A percentile compares a stretch with the other conserved stretches of the same genome.
These are phyloP conservation scores for Cryptococcus hybrid DNA, from an alignment of 1,284 basidiomycete genomes.

Conservation along the genomic window DNA sequence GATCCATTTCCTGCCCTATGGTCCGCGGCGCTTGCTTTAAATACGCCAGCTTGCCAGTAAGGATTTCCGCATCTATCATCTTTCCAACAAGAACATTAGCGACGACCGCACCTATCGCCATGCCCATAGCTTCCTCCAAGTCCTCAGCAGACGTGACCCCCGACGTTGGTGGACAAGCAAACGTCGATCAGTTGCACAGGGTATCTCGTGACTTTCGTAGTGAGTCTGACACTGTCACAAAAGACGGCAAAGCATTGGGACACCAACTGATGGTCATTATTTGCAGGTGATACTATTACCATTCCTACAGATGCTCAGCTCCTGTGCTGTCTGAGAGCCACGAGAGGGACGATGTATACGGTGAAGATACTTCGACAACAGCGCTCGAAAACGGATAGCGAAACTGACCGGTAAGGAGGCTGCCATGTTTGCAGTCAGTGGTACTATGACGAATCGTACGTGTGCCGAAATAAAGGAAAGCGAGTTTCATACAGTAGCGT, in stretches of 20 bases:
- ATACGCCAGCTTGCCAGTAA: too few relatives aligned
- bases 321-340: conserved; percentile 51
- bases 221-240: conserved; percentile 25
- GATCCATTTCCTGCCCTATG: too few relatives aligned
- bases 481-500: too few relatives aligned
- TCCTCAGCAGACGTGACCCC: conserved; percentile 29
- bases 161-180: conserved; percentile 43
- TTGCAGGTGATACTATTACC: conserved; percentile 53
- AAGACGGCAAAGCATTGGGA: neutral
- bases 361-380: conserved; percentile 57
- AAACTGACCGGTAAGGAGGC: conserved; percentile 73
- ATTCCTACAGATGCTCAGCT: conserved; percentile 55
- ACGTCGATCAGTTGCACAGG: conserved; percentile 40
- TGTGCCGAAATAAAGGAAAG: neutral
- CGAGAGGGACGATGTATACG: conserved; percentile 56
- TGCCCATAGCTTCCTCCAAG: neutral
- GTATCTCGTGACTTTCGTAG: conserved; percentile 51
- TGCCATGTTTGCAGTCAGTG: conserved; percentile 74
- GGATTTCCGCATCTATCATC: too few relatives aligned
- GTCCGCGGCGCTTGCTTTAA: too few relatives aligned
- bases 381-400: conserved; percentile 76
- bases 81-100: too few relatives aligned
- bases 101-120: neutral
- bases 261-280: neutral
- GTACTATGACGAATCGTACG: conserved; percentile 82